Conservation (phyloP, 2,329 filamentous ascomycete species). For the Aaosphaeria arxii region DNA sequence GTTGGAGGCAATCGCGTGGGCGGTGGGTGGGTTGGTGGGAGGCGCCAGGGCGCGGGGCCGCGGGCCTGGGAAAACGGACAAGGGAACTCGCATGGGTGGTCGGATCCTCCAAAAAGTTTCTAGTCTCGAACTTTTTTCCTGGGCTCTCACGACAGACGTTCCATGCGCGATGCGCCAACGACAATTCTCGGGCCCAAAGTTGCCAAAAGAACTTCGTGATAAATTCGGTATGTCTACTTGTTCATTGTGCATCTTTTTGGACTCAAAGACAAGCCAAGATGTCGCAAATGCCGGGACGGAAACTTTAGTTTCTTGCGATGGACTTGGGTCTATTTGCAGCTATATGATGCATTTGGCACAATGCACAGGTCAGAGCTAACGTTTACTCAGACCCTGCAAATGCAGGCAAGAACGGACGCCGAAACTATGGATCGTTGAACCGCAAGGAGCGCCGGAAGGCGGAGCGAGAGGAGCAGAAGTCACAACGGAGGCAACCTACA, state of each 20-base stretch:
- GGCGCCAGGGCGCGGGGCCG: conserved; percentile 13
- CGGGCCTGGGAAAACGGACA: too few species aligned
- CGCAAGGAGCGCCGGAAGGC: conserved; percentile 68
- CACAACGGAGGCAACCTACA: conserved; percentile 28
- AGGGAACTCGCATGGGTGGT: too few species aligned
- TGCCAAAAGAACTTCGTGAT: conserved; percentile 46
- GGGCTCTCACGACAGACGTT: background rate
- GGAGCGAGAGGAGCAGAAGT: conserved; percentile 61
- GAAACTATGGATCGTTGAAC: conserved; percentile 26
- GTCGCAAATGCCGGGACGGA: too few species aligned
- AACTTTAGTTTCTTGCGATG: too few species aligned
- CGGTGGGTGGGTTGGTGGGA: conserved; percentile 14
- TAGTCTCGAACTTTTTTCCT: conserved; percentile 31
- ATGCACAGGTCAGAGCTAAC: background rate
- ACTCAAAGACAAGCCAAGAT: too few species aligned
- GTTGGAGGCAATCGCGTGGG: conserved; percentile 4
- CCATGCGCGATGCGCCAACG: conserved; percentile 35
- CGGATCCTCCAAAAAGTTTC: conserved; percentile 12
- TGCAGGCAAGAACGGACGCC: conserved; percentile 17
- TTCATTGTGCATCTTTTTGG: too few species aligned
- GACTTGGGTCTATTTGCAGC: too few species aligned
- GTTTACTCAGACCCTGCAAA: conserved; percentile 23
- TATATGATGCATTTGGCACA: too few species aligned
- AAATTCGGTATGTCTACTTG: conserved; percentile 32
- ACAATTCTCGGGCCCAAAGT: conserved; percentile 39